Evolutionary conservation across 176 grass and related monocot species (phyloP).

Genomic region (Phyllostachys edulis): DNA sequence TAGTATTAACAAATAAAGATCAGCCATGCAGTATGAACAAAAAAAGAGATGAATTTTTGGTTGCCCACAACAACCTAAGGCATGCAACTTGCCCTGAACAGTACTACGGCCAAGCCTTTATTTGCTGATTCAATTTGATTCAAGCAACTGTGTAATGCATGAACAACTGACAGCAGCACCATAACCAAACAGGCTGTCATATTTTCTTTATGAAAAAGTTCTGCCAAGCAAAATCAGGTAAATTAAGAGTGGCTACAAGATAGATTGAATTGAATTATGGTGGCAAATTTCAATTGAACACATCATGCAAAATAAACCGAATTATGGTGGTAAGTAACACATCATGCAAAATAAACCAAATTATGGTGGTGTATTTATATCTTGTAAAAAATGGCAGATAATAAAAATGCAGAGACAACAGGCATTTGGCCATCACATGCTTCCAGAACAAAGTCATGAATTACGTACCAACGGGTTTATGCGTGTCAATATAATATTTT

Average conservation of each 20-base stretch:
- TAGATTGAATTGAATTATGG: conserved; percentile 8
- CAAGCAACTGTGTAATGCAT: neutral
- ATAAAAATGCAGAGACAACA: neutral
- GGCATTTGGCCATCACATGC: neutral
- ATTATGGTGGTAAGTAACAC: conserved; percentile 6
- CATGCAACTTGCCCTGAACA: conserved; percentile 1
- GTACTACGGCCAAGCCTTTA: neutral
- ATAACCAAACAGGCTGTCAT: neutral
- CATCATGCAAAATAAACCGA: neutral
- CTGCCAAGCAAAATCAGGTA: neutral
- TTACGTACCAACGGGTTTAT: conserved; percentile 59
- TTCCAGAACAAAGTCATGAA: neutral
- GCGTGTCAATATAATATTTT: conserved; percentile 82
- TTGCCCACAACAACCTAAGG: neutral
- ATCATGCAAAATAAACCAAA: neutral
- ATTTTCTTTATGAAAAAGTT: neutral
- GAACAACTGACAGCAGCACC: neutral
- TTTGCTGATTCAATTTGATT: neutral
- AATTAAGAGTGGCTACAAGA: neutral
- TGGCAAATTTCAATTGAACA: conserved; percentile 7
- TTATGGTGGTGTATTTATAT: neutral
- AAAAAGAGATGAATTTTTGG: neutral
- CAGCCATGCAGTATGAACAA: neutral
- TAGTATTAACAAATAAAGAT: neutral
- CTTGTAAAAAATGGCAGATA: neutral